Conservation (phyloP, 768 basidiomycete species). For the Lyophyllum atratum region DNA sequence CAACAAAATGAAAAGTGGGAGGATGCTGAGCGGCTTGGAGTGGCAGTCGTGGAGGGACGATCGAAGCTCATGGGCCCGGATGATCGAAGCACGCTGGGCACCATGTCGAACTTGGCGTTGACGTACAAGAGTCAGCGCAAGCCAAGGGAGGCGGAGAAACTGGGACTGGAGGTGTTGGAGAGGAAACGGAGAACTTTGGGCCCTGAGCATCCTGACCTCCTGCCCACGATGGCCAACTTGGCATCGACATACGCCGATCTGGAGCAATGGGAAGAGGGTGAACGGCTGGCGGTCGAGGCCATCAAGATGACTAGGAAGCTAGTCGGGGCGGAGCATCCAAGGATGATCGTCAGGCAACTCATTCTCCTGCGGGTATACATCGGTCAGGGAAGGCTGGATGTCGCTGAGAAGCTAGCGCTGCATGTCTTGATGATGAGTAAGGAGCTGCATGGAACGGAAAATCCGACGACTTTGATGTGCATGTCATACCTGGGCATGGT, state of each 20-base stretch:
- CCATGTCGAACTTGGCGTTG: neutral
- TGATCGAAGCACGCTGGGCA: neutral
- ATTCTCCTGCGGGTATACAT: neutral
- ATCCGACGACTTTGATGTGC: neutral
- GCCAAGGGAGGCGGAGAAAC: neutral
- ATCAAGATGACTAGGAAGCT: neutral
- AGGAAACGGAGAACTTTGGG: neutral
- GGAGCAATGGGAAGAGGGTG: neutral
- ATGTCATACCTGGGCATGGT: neutral
- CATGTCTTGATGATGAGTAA: neutral
- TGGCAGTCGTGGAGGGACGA: neutral
- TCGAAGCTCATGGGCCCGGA: neutral
- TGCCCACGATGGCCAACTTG: neutral
- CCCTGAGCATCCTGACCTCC: neutral
- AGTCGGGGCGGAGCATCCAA: neutral
- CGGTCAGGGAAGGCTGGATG: neutral
- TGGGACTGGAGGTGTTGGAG: neutral
- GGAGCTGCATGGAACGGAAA: neutral
- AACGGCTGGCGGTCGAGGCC: neutral
- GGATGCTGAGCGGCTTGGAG: neutral
- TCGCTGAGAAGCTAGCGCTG: neutral
- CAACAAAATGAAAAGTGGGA: neutral
- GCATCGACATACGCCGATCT: neutral
- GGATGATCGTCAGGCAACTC: neutral
- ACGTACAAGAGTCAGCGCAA: neutral